Base-by-base conservation (phyloP, 176 grass and related monocot genomes). In the Oryza longistaminata region DNA sequence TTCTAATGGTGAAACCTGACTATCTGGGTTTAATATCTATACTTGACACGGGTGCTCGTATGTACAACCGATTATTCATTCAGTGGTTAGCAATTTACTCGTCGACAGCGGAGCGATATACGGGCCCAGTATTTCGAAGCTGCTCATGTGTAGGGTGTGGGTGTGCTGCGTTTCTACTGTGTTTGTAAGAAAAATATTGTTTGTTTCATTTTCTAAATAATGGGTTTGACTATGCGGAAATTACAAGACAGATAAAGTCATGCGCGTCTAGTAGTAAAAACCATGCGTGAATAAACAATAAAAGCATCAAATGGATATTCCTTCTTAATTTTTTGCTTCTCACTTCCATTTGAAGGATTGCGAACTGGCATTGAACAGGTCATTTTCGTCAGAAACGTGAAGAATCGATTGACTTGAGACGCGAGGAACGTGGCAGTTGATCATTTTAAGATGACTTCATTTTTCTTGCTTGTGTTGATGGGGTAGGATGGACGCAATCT, bases 341-440 rank as follows among this genome's bases (percentile, higher is more conserved):
- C 7, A 22, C 26, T 62, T 71, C 7, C 3, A 64, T 37, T 61
- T 24, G 14, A 62, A 45, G 48, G 74, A 4, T 72, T 49, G 10
- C n/a, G 69, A 73, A 19, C 0, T 34, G 1, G 17, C 2, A 37
- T 27, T 4, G 35, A 12, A 26, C 3, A 66, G 16, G 76, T 71
- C 26, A 14, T 49, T 79, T 26, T 86, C 76, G 2, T 21, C 40
- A 40, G 76, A 73, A 66, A 80, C 75, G 75, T 48, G 66, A 79
- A 78, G 25, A 79, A 46, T 70, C 48, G 0, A 49, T 49, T 24
- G n/a, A 35, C 17, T 44, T 79, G 76, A 73, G 76, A 80, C 68
- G 39, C 42, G 29, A 65, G 21, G 73, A 29, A 31, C 33, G 76
- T 11, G 11, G 40, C 53, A 39, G 68, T 22, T 34, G 24, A 43